Evolutionary conservation across 768 basidiomycete genomes (phyloP), one percentile per base, ranked within the genome.

Genomic region (Trametes cubensis): DNA sequence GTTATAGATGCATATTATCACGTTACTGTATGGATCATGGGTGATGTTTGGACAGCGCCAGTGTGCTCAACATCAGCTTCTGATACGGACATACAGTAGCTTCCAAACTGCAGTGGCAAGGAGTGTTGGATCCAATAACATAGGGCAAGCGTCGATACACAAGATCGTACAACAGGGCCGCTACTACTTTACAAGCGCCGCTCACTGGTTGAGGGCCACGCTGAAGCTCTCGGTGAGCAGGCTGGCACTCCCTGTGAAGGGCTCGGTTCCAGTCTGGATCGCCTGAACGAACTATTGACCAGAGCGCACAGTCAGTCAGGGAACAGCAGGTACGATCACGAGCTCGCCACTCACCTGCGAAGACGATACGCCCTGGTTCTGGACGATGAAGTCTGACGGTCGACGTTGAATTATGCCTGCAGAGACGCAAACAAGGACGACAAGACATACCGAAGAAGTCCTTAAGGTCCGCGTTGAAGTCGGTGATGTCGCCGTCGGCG

Each of bases 261-360:
- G 75, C 70, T 85, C 84, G 2, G 82, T 83, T 20, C 84, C 85
- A 2, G 83, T 73, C 69, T 85, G 81, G 42, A 86, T 80, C 8
- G 77, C 73, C 72, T 86, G 83, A 47, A 85, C 69, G 64, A 72
- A 85, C 83, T 83, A 60, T 18, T 26, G 6, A 53, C 20, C 10
- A 17, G 23, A 25, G 20, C 45, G 18, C 1, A 15, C 17, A 6
- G 25, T 28, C 17, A 23, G 21, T 17, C n/a, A 30, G 26, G n/a
- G 17, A 17, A 49, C 17, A 44, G n/a, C n/a, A n/a, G n/a, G n/a
- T n/a, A n/a, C n/a, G n/a, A n/a, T n/a, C n/a, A n/a, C n/a, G 28
- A 28, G 28, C n/a, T n/a, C n/a, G n/a, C 0, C 38, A 45, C 39
- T 21, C 61, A 82, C 82, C 71, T 82, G 81, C 11, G 76, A 77